A percentile compares a stretch with the other conserved stretches of the same genome.
Conservation (phyloP, 2,329 filamentous ascomycete genomes). For the Penicillium occitanis region DNA sequence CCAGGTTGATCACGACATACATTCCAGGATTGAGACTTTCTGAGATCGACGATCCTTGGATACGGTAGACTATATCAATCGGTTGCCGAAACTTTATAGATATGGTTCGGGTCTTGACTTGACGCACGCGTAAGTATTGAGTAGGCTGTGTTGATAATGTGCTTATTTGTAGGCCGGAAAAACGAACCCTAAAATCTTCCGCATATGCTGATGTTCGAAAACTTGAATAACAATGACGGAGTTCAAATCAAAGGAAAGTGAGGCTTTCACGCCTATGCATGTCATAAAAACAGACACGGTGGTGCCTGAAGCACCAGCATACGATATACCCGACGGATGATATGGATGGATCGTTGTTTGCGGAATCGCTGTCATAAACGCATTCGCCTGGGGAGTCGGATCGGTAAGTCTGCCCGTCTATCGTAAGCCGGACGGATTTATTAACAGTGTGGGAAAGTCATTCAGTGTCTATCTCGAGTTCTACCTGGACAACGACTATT, state of each 20-base stretch:
- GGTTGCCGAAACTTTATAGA: background rate
- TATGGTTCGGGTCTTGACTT: background rate
- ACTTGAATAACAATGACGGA: background rate
- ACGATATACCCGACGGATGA: background rate
- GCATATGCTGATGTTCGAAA: background rate
- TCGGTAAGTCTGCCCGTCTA: background rate
- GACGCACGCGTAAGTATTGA: background rate
- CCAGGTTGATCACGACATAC: background rate
- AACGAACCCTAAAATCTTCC: background rate
- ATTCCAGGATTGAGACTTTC: background rate
- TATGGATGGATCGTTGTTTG: constrained; percentile 3
- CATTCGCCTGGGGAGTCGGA: background rate
- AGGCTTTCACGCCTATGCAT: background rate
- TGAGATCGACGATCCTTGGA: background rate
- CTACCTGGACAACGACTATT: constrained; percentile 2
- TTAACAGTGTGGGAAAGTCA: background rate
- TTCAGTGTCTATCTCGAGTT: constrained; percentile 2
- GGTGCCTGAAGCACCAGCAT: background rate
- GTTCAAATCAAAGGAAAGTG: background rate
- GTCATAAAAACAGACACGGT: background rate
- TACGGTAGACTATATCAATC: background rate
- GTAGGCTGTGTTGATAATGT: background rate
- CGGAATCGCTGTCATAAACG: background rate
- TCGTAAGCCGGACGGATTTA: background rate
- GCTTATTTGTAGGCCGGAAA: background rate